Conservation (phyloP, 177 flowering plant species). For the Vitis hybrid region DNA sequence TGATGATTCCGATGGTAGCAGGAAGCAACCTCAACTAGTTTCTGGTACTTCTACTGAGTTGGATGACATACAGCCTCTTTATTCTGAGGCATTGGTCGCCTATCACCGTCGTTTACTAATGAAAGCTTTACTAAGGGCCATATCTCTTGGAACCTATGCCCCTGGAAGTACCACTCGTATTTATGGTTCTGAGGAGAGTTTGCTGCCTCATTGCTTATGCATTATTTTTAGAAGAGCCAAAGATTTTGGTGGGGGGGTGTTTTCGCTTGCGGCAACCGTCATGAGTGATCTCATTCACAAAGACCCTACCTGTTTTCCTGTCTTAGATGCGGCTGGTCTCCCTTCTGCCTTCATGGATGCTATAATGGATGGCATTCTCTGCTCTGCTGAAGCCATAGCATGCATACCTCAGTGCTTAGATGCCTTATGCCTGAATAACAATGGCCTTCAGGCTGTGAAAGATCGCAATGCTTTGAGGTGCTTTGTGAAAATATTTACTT, state of each 20-base stretch:
- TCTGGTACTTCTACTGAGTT: slow-evolving; percentile 40
- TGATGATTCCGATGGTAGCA: slow-evolving; percentile 38
- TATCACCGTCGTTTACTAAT: slow-evolving; percentile 71
- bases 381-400: slow-evolving; percentile 81
- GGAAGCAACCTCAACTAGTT: slow-evolving; percentile 36
- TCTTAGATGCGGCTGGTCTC: slow-evolving; percentile 81
- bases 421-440: slow-evolving; percentile 84
- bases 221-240: slow-evolving; percentile 77
- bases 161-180: slow-evolving; percentile 71
- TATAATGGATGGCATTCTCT: slow-evolving; percentile 76
- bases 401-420: slow-evolving; percentile 95
- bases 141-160: slow-evolving; percentile 93
- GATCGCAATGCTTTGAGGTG: slow-evolving; percentile 87
- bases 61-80: slow-evolving; percentile 58
- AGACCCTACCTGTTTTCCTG: slow-evolving; percentile 83
- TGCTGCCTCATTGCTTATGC: slow-evolving; percentile 78
- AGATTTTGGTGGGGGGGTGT: slow-evolving; percentile 96
- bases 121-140: slow-evolving; percentile 90
- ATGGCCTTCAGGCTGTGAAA: slow-evolving; percentile 85
- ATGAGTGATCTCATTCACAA: slow-evolving; percentile 97
- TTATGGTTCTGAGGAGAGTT: slow-evolving; percentile 77
- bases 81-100: slow-evolving; percentile 76
- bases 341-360: slow-evolving; percentile 90
- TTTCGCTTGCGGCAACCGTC: slow-evolving; percentile 92
- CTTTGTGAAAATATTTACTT: slow-evolving; percentile 87